Conservation (phyloP, 2,329 filamentous ascomycete genomes). For the Arthroderma sp. region DNA sequence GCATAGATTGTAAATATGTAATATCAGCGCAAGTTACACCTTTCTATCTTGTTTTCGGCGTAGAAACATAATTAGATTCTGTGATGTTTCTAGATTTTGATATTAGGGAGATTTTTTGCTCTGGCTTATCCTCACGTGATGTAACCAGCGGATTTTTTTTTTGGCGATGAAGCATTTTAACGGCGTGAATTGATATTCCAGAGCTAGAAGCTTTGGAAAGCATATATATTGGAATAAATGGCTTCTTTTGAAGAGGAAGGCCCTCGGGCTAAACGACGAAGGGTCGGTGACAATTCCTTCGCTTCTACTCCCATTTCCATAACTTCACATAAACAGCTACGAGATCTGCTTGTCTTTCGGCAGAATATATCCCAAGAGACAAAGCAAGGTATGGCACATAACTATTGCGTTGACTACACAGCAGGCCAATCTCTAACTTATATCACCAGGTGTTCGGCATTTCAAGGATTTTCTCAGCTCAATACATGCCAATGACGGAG, state of each 20-base stretch:
- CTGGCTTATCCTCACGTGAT: neutral
- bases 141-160: neutral
- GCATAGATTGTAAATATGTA: neutral
- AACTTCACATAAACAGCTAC: slow-evolving; percentile 49
- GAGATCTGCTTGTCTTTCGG: slow-evolving; percentile 54
- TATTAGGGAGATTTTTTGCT: neutral
- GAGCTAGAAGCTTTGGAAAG: neutral
- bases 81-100: neutral
- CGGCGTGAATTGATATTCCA: too few species aligned
- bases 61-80: too few species aligned
- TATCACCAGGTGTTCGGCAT: slow-evolving; percentile 24
- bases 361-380: slow-evolving; percentile 45
- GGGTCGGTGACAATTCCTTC: slow-evolving; percentile 19
- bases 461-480: slow-evolving; percentile 34
- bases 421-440: slow-evolving; percentile 1
- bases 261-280: slow-evolving; percentile 27
- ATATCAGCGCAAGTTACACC: neutral
- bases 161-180: too few species aligned
- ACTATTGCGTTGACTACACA: neutral
- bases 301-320: slow-evolving; percentile 14
- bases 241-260: slow-evolving; percentile 21
- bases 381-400: slow-evolving; percentile 47
- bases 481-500: slow-evolving; percentile 24
- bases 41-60: too few species aligned
- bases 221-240: slow-evolving; percentile 14